Evolutionary conservation across 2,329 filamentous ascomycete species (phyloP), one percentile per base, ranked within the genome.

Genomic region (Aspergillus phoenicis): DNA sequence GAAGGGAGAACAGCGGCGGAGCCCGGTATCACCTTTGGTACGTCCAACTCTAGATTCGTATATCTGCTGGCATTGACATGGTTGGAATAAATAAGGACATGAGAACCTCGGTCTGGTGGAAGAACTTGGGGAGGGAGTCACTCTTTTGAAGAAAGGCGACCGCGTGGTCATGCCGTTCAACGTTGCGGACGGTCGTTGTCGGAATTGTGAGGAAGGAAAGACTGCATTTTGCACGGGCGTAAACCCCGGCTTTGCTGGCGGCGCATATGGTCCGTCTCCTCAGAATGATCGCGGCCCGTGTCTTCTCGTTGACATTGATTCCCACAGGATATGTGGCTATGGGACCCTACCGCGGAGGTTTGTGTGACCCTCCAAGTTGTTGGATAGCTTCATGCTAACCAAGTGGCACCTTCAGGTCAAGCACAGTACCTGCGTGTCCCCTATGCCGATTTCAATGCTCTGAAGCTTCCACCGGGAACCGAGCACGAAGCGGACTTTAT

Each of bases 161-260:
- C 81, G 86, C 1, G 83, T 89, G 4, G 86, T 89, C 2, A 82
- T 89, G 72, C 86, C 87, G 0, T 89, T 88, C 77, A 88, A 88
- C 58, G 86, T 88, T 1, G 85, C 85, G 6, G 85, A 87, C 65
- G 85, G 86, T 1, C 80, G 86, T 11, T 89, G 87, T 71, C 80
- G 82, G 17, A 88, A 88, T 66, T 88, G 87, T 60, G 86, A 89
- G 67, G 84, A 88, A 64, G 86, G 86, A 2, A 82, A 81, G 61
- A 89, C 86, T 1, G 86, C 86, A 0, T 89, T 89, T 66, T 89
- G 86, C 70, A 89, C 86, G 0, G 87, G 86, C 60, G 83, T 86
- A 2, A 87, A 87, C 66, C 83, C 83, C 1, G 84, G 84, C 0
- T 87, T 87, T 64, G 84, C 84, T 1, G 85, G 84, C 5, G 84